phyloP scores from a whole-genome alignment of 2,329 filamentous ascomycete species.

The Alternaria angustiovoidea region DNA sequence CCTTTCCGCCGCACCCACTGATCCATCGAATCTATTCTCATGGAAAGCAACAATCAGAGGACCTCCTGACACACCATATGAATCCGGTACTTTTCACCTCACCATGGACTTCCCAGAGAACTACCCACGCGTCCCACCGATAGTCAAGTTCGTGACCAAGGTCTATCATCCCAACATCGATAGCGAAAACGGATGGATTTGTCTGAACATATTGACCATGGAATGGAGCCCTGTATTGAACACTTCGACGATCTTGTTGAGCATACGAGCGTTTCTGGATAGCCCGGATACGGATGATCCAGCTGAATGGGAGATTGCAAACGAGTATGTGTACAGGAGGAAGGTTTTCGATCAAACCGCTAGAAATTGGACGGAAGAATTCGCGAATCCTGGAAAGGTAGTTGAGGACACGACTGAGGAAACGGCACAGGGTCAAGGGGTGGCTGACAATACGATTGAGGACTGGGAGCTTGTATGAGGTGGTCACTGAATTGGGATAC shows the following conservation, averaged over 20 bases:
- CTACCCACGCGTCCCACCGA: background rate
- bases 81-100: background rate
- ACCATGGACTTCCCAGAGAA: background rate
- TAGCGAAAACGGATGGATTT: background rate
- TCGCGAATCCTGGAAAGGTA: background rate
- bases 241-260: background rate
- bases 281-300: background rate
- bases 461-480: background rate
- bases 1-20: background rate
- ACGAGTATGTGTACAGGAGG: background rate
- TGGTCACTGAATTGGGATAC: background rate
- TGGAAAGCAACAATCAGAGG: background rate
- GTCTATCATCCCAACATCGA: background rate
- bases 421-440: background rate
- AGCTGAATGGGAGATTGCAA: background rate
- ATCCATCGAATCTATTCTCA: background rate
- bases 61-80: background rate
- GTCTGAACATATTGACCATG: background rate
- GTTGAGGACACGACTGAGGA: background rate
- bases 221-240: background rate
- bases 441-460: background rate
- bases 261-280: background rate
- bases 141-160: background rate
- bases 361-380: background rate
- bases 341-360: background rate